Evolutionary conservation across 805 yeast species (phyloP).

Genomic region (Ascoidea rubescens): DNA sequence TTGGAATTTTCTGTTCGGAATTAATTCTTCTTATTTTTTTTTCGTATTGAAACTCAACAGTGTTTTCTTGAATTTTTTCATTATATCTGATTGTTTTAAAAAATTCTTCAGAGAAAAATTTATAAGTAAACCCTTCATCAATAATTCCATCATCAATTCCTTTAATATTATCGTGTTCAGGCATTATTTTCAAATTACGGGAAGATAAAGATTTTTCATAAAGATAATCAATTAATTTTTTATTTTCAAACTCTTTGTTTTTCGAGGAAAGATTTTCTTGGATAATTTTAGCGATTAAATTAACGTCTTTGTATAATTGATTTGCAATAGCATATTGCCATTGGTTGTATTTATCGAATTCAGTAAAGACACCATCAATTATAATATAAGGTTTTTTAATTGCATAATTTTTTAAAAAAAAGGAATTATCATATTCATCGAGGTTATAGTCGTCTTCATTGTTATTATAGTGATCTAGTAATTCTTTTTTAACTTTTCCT

Average conservation of each 20-base stretch:
- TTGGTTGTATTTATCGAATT: conserved; percentile 24
- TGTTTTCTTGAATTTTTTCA: not conserved
- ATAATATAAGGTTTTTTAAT: conserved; percentile 38
- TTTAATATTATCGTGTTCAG: conserved; percentile 24
- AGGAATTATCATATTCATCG: conserved; percentile 10
- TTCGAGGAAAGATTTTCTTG: conserved; percentile 13
- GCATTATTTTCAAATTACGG: conserved; percentile 38
- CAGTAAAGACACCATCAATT: conserved; percentile 59
- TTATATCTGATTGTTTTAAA: too few species aligned
- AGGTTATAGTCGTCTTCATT: conserved; percentile 1
- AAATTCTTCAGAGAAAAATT: not conserved
- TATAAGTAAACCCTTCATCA: not conserved
- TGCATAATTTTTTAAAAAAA: conserved; percentile 23
- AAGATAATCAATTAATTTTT: conserved; percentile 24
- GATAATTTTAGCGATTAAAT: conserved; percentile 13
- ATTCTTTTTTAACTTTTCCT: not conserved
- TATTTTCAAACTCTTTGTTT: conserved; percentile 16
- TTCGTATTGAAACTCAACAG: not conserved
- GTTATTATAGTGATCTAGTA: not conserved
- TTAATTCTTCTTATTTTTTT: not conserved
- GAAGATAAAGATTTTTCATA: conserved; percentile 25
- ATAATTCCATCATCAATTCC: not conserved
- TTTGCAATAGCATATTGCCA: conserved; percentile 43
- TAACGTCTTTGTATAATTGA: conserved; percentile 42
- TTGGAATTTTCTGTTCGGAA: conserved; percentile 10